Evolutionary conservation across 2,329 filamentous ascomycete species (phyloP), one percentile per base, ranked within the genome.

Genomic region (Juglanconis sp.): DNA sequence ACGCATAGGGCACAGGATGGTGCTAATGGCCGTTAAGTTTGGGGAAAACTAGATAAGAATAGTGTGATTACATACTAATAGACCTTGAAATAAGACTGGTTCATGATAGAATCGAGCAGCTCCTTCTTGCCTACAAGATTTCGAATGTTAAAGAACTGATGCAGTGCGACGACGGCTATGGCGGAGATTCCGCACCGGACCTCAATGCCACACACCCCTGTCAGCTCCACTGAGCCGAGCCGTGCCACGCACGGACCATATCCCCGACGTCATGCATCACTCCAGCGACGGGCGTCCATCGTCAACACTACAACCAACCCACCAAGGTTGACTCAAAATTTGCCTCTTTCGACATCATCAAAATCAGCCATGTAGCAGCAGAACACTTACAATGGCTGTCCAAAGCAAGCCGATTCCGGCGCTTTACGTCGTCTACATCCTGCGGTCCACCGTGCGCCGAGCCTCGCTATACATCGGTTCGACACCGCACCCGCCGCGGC

Each of bases 361-460:
- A 24, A 24, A 15, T 30, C 53, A 38, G 46, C 46, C 44, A 63
- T 63, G 61, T 57, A 63, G 53, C 31, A 4, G 48, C 38, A 38
- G 32, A n/a, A 11, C 5, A 5, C n/a, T 31, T 47, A 69, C 55
- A 64, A 82, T 82, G 77, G 66, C 75, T 11, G 70, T 72, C 40
- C 67, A 77, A 51, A 64, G 72, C 30, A 84, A 80, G 66, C 87
- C 81, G 0, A 91, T 98, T 30, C 94, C 94, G 9, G 88, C 93
- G 1, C 88, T 97, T 65, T 98, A 98, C 71, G 92, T 91, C 66
- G 96, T 95, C 71, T 98, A 99, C 72, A 84, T 98, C 15, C 84
- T 98, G 40, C 89, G 93, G 24, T 97, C 94, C 0, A 92, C 88
- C 0, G 82, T 92, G 9, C 83, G 85, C 50, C 87, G 86, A 70